Evolutionary conservation across 23 red algal species (phyloP), one percentile per base, ranked within the genome.

Genomic region (Gracilaria vermiculophylla): DNA sequence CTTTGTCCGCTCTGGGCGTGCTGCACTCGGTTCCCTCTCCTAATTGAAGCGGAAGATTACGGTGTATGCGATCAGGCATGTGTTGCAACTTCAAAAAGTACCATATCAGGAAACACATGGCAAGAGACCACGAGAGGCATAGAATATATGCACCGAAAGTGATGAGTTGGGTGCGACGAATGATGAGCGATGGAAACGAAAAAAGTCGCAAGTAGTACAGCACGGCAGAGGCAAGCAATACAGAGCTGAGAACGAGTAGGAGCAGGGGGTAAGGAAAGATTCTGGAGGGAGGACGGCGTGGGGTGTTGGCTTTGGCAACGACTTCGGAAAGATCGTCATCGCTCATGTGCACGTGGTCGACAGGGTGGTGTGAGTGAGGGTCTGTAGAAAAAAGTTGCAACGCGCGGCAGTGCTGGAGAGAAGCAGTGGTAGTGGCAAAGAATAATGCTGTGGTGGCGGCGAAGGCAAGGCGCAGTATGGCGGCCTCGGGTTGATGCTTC

Each of bases 31-130:
- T 73, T 5, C 67, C 67, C 17, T 73, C 67, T 15, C 67, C 67
- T 5, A 73, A 40, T 37, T 73, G 67, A 28, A 73, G 67, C 2
- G 67, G 67, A 73, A 73, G 67, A 48, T 73, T 1, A 14, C 37
- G 67, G 40, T 73, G 67, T 3, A 73, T 48, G 67, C 66, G 81
- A 35, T 86, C 43, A 25, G 81, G 81, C 62, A 86, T 71, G 25
- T 67, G 51, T 32, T 86, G 81, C 11, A 86, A 29, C 48, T 86
- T 86, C 25, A 86, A 44, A 74, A 86, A 86, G 66, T 86, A 86
- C 81, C 81, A 86, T 35, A 86, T 70, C 25, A 86, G 35, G 41
- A 86, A 86, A 55, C 81, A 86, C 81, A 86, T 86, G 31, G 81
- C 58, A 12, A 70, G 28, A 21, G 11, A 72, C 40, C 81, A 86